Conservation (phyloP, 1,139 yeast genomes). For the Geotrichum aggregatum region DNA sequence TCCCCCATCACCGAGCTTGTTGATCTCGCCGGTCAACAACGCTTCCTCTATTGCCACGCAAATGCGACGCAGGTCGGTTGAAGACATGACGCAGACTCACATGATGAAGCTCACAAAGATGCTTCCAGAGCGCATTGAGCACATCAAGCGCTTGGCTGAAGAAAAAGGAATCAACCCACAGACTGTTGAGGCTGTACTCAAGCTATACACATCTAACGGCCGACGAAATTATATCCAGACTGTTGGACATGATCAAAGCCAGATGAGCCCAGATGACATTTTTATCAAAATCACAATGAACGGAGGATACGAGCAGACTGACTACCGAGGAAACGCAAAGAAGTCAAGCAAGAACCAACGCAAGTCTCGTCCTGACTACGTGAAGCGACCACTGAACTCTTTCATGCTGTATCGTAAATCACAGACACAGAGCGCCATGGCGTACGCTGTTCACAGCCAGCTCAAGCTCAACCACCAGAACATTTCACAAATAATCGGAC, state of each 20-base stretch:
- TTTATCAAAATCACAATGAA: constrained; percentile 34
- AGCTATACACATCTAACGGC: constrained; percentile 26
- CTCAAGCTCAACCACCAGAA: constrained; percentile 43
- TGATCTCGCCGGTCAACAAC: constrained; percentile 6
- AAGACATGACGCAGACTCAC: constrained; percentile 19
- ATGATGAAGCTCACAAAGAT: constrained; percentile 27
- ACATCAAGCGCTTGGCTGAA: constrained; percentile 32
- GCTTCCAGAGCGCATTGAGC: constrained; percentile 30
- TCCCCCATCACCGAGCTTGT: constrained; percentile 12
- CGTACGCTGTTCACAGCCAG: constrained; percentile 41
- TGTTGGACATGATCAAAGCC: constrained; percentile 9
- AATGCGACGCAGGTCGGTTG: constrained; percentile 13
- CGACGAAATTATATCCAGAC: constrained; percentile 17
- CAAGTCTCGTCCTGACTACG: constrained; percentile 31
- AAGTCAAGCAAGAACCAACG: constrained; percentile 23
- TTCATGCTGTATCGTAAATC: constrained; percentile 49
- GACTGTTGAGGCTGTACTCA: constrained; percentile 35
- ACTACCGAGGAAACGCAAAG: constrained; percentile 9
- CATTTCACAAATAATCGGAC: constrained; percentile 45
- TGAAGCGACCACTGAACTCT: constrained; percentile 50
- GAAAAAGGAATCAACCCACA: constrained; percentile 35
- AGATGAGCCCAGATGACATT: constrained; percentile 30
- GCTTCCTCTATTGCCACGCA: constrained; percentile 8
- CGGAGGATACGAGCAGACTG: constrained; percentile 27
- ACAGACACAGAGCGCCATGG: constrained; percentile 44